Evolutionary conservation across 2,329 filamentous ascomycete genomes (phyloP).

Genomic region (Apiospora rasikravindrae): DNA sequence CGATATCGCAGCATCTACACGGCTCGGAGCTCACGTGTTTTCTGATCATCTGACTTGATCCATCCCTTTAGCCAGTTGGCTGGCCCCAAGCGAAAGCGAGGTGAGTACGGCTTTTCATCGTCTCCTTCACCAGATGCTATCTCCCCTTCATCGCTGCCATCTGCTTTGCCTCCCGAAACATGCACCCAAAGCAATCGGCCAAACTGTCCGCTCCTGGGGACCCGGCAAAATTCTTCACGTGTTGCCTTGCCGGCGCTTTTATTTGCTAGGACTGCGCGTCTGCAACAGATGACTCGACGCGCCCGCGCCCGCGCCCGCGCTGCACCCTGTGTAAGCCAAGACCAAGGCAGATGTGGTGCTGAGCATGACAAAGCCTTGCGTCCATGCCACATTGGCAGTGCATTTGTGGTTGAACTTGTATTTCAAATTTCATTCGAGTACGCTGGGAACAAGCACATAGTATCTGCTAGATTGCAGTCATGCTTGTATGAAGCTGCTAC

Average conservation of each 20-base stretch:
- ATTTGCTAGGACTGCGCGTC: conserved; percentile 6
- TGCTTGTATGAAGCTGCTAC: conserved; percentile 3
- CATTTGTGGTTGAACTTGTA: neutral
- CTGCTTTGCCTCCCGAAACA: neutral
- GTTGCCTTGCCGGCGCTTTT: neutral
- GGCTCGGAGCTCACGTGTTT: conserved; percentile 18
- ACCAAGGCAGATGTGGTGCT: neutral
- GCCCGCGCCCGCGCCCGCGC: neutral
- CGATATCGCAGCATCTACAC: conserved; percentile 15
- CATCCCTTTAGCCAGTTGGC: conserved; percentile 14
- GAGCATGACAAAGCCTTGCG: neutral
- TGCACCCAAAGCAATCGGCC: neutral
- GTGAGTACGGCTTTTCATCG: conserved; percentile 15
- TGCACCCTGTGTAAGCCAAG: conserved; percentile 1
- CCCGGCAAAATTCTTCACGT: conserved; percentile 10
- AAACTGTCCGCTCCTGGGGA: neutral
- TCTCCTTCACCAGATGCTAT: conserved; percentile 3
- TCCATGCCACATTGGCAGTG: conserved; percentile 1
- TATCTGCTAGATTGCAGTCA: conserved; percentile 8
- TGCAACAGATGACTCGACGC: neutral
- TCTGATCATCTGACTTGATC: conserved; percentile 21
- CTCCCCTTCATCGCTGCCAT: conserved; percentile 4
- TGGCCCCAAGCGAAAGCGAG: conserved; percentile 7
- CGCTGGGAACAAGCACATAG: neutral
- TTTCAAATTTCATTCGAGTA: neutral